Evolutionary conservation across 2,329 filamentous ascomycete species (phyloP).

Genomic region (Calonectria hongkongensis): DNA sequence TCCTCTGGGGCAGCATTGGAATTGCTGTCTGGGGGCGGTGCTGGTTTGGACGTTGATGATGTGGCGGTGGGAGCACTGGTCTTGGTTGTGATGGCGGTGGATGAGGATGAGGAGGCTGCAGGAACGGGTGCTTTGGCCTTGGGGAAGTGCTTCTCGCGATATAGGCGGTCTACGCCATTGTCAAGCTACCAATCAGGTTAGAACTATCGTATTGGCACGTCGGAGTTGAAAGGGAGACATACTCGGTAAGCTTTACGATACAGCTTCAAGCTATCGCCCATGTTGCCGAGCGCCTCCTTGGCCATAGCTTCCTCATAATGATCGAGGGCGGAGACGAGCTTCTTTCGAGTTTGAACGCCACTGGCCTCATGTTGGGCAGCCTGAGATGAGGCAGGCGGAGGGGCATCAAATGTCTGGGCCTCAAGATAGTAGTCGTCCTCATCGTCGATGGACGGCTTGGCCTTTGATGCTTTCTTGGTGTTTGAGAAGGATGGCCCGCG

Average conservation of each 20-base stretch:
- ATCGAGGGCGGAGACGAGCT: constrained; percentile 87
- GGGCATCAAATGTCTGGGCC: constrained; percentile 59
- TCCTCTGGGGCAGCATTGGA: constrained; percentile 64
- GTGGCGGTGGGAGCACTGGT: constrained; percentile 36
- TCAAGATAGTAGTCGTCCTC: constrained; percentile 61
- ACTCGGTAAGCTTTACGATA: constrained; percentile 95
- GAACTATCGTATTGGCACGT: not conserved
- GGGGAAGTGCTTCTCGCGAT: constrained; percentile 94
- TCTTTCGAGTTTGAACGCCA: constrained; percentile 51
- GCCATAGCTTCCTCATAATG: constrained; percentile 95
- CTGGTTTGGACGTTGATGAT: constrained; percentile 2
- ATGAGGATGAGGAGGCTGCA: constrained; percentile 47
- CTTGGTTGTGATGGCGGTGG: constrained; percentile 37
- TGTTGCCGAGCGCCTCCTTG: constrained; percentile 87
- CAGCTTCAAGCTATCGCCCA: constrained; percentile 90
- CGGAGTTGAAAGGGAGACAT: constrained; percentile 40
- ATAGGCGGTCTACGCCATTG: constrained; percentile 86
- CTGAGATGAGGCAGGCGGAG: constrained; percentile 32
- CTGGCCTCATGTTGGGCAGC: constrained; percentile 38
- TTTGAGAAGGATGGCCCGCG: constrained; percentile 20
- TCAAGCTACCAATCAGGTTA: constrained; percentile 78
- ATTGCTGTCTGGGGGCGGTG: constrained; percentile 7
- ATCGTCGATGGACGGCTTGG: constrained; percentile 51
- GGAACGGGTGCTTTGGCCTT: constrained; percentile 62
- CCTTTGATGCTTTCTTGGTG: constrained; percentile 26